Base-by-base conservation (phyloP, 805 yeast species). In the Groenewaldozyma tartarivorans region DNA sequence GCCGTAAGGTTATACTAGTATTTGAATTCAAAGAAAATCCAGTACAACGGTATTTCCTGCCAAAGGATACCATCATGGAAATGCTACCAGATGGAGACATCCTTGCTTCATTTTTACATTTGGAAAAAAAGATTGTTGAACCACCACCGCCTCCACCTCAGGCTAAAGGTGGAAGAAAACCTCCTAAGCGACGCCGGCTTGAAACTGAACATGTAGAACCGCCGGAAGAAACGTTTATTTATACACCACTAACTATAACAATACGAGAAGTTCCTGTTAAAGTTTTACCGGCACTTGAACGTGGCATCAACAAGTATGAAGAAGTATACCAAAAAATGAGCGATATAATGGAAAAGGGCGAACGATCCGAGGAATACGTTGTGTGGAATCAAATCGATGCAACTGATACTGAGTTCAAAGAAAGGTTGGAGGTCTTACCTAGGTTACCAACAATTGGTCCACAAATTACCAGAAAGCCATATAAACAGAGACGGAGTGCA, bases 1-100 rank as follows among this genome's bases (percentile, higher is more conserved):
- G 74, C 18, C 57, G 71, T 29, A 74, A 75, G 50, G 86, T 94
- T 0, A 81, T 84, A 40, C 57, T 92, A 31, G 79, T 87, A 4
- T 79, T 90, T 57, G 98, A 92, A 58, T 90, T 78, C 62, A 71
- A 72, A 20, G 97, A 92, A 51, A 79, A 78, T 55, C 74, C 92
- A 0, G 71, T 79, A 35, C 79, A 79, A 5, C 70, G 97, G 43
- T 90, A 72, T 52, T 63, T 72, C 43, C 55, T 90, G 0, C 96
- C 97, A 0, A 78, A 78, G 48, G 75, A 85, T 47, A 72, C 94
- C 1, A 71, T 90, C 2, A 64, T 81, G 44, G 96, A 88, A 60
- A 45, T 49, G 19, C 38, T 56, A 11, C 49, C 48, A 1, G 62
- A 57, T 21, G 63, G 52, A 1, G 65, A 61, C 20, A 45, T 64